Conservation (phyloP, 495 filamentous ascomycete species). For the Daldinia concentrica region DNA sequence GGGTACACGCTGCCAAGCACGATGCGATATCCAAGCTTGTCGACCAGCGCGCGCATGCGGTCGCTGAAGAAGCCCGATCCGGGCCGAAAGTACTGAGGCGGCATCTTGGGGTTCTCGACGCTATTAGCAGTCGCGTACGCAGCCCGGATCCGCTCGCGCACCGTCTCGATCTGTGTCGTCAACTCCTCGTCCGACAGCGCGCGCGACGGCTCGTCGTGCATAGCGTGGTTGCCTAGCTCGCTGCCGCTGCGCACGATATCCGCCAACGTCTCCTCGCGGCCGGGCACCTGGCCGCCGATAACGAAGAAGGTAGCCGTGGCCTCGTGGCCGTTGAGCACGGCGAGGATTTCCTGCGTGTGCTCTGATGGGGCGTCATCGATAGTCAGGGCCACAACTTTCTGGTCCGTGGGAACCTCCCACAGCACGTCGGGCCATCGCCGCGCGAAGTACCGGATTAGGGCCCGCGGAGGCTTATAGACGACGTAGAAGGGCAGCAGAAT, state of each 20-base stretch:
- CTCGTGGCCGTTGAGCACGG: constrained; percentile 63
- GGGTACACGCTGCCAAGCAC: constrained; percentile 86
- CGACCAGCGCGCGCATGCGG: constrained; percentile 67
- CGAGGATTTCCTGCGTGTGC: constrained; percentile 75
- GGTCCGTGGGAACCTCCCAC: constrained; percentile 66
- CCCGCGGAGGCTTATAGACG: constrained; percentile 76
- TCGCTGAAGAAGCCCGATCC: constrained; percentile 82
- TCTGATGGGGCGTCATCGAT: constrained; percentile 84
- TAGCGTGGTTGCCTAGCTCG: constrained; percentile 86
- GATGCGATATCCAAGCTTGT: constrained; percentile 66
- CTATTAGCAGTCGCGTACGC: constrained; percentile 61
- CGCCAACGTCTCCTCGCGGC: constrained; percentile 65
- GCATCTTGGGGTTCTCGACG: constrained; percentile 30
- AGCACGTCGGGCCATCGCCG: constrained; percentile 78
- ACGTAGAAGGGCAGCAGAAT: constrained; percentile 67
- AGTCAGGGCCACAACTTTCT: constrained; percentile 77
- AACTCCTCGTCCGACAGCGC: constrained; percentile 54
- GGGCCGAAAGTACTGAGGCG: constrained; percentile 74
- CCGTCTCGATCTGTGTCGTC: constrained; percentile 53
- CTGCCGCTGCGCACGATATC: constrained; percentile 70
- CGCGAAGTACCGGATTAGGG: constrained; percentile 73
- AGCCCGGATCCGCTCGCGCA: constrained; percentile 59
- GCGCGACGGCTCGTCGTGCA: constrained; percentile 79
- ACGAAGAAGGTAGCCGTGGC: constrained; percentile 81
- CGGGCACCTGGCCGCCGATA: constrained; percentile 76